phyloP scores from a whole-genome alignment of 106 monocot genomes.

The Acanthochlamys bracteata region DNA sequence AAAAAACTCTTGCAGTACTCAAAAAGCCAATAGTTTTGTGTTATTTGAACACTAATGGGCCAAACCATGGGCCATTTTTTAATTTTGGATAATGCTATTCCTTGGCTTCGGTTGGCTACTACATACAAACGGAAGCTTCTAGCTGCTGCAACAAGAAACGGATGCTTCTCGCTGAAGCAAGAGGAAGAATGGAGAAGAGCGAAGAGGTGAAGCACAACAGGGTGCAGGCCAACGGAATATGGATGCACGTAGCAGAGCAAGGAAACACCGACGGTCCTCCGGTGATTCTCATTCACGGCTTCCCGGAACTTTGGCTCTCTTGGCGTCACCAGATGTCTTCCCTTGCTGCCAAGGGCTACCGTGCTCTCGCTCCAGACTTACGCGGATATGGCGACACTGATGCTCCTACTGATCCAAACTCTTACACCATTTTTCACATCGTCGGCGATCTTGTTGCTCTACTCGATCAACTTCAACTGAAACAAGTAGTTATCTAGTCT shows the following conservation, averaged over 20 bases:
- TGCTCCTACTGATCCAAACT: conserved; percentile 2
- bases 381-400: conserved; percentile 59
- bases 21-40: too few species aligned
- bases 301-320: conserved; percentile 72
- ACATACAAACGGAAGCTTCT: too few species aligned
- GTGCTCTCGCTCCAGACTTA: conserved; percentile 55
- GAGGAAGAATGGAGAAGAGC: background rate
- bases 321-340: conserved; percentile 60
- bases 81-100: too few species aligned
- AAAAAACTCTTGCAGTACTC: too few species aligned
- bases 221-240: conserved; percentile 39
- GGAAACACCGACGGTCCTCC: conserved; percentile 29
- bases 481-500: conserved; percentile 2
- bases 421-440: conserved; percentile 28
- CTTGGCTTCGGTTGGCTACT: too few species aligned
- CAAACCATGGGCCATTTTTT: too few species aligned
- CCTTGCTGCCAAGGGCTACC: conserved; percentile 41
- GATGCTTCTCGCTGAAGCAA: too few species aligned
- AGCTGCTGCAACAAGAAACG: too few species aligned
- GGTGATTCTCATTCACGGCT: conserved; percentile 57
- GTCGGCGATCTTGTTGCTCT: conserved; percentile 37
- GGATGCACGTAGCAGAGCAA: conserved; percentile 62
- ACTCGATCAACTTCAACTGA: conserved; percentile 15
- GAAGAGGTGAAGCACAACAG: background rate
- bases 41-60: too few species aligned